phyloP scores from a whole-genome alignment of 177 flowering plant genomes.

The Vitis hybrid region DNA sequence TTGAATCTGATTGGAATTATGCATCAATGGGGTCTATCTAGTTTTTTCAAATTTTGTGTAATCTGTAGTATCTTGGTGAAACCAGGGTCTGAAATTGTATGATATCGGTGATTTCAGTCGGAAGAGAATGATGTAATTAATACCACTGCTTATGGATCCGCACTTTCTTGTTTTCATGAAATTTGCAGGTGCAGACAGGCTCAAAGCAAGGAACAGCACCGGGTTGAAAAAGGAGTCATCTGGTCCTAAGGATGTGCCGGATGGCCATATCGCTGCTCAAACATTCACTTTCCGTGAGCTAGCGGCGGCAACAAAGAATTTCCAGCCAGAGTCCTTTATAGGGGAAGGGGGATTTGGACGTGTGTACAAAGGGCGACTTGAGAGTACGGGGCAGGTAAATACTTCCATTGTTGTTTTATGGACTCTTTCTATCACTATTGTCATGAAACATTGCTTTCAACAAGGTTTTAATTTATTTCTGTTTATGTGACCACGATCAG shows the following conservation, averaged over 20 bases:
- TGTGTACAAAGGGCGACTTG: conserved; percentile 79
- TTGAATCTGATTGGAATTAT: neutral
- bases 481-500: too few species aligned
- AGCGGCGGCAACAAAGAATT: conserved; percentile 85
- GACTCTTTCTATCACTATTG: too few species aligned
- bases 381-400: conserved; percentile 82
- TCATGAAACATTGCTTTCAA: too few species aligned
- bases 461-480: too few species aligned
- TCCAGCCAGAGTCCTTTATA: conserved; percentile 70
- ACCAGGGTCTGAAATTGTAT: neutral
- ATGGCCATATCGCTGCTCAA: conserved; percentile 67
- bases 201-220: conserved; percentile 47
- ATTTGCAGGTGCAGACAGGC: conserved; percentile 67
- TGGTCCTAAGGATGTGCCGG: conserved; percentile 49
- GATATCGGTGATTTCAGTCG: neutral
- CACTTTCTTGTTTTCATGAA: conserved; percentile 8
- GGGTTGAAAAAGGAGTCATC: conserved; percentile 48
- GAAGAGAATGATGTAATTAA: neutral
- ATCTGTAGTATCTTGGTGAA: conserved; percentile 1
- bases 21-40: too few species aligned
- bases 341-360: conserved; percentile 99
- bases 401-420: neutral
- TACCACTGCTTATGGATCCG: neutral
- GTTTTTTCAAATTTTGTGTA: too few species aligned
- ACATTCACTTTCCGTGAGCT: conserved; percentile 90